Base-by-base conservation (phyloP, 148 eudicot species). In the Suaeda aralocaspica region DNA sequence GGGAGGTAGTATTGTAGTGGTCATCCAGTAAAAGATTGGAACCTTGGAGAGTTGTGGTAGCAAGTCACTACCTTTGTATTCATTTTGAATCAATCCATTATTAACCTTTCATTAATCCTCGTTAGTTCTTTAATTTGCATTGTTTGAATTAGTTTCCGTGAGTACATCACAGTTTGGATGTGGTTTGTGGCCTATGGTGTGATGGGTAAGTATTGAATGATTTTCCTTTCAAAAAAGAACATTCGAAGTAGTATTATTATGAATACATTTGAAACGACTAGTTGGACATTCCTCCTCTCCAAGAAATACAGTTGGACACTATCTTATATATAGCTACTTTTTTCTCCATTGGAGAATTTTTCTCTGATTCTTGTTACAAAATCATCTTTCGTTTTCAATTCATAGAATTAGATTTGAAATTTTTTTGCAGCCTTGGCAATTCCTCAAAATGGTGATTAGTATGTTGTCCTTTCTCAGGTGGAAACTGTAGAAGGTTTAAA, bases 401-500 rank as follows among this genome's bases (percentile, higher is more conserved):
- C 25, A 0, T 45, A 18, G n/a, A 18, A 29, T 8, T 8, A 25
- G 49, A 30, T 36, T 30, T 31, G 31, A 16, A 13, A 13, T 50
- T 30, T 52, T 36, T 1, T 0, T 31, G 31, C 36, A 39, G 24
- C 41, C n/a, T 31, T 59, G 3, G 44, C 24, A 53, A 59, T 24
- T 58, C 0, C 56, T 57, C 36, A 15, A 66, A 19, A 31, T 33
- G 24, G 12, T 66, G 64, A 59, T 28, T 16, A 15, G 52, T 15
- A 33, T 61, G 45, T 26, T 58, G 50, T 33, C 66, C 65, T 66
- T 73, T 30, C 74, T 48, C 81, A 92, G 98, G 98, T 90, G 70
- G 85, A 86, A 71, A 92, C 96, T 58, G 92, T 82, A 22, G 94
- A 88, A 61, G 98, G 98, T 36, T 63, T 68, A 64, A 90, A 76